Evolutionary conservation across 2,329 filamentous ascomycete species (phyloP), one percentile per base, ranked within the genome.

Genomic region (Pleurostoma richardsiae): DNA sequence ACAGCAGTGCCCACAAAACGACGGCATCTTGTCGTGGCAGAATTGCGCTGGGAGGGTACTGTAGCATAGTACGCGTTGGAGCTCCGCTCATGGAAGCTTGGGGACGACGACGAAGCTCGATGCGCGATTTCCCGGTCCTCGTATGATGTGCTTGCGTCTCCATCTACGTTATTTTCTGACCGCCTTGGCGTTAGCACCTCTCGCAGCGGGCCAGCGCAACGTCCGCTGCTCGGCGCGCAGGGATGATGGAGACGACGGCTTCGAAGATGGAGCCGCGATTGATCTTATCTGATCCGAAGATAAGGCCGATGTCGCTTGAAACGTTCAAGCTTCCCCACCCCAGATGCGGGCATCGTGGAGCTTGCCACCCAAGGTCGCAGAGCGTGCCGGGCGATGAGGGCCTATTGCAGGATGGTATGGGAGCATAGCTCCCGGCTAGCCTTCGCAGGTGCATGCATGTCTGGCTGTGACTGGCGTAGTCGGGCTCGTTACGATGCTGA

Each of bases 271-370:
- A 46, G 29, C 56, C 55, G 59, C 59, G 52, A 49, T 63, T 54
- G 60, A 76, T 76, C 72, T 76, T 74, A 76, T 76, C 71, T 65
- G 72, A 76, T 76, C 71, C 64, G 55, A 64, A 70, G 72, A 77
- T 77, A 72, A 73, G 54, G 57, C 70, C 70, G 69, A 72, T 66
- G 64, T 69, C 66, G 69, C 61, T 52, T 30, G 39, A 52, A 52
- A 49, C 49, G 49, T 47, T 49, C 47, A 42, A 44, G 42, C 43
- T 43, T 50, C 50, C 44, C 47, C 38, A 36, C 47, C 51, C 46
- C 41, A 40, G 41, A 44, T 26, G 46, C 47, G 36, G 48, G 46
- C 43, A 51, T 47, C 46, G 48, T 49, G 42, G 44, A 53, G 31
- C 48, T 26, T 38, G 42, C 44, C 47, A 49, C 44, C 28, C 42